Conservation (phyloP, 192 early-diverging fungal genomes). For the Coemansia umbellata region DNA sequence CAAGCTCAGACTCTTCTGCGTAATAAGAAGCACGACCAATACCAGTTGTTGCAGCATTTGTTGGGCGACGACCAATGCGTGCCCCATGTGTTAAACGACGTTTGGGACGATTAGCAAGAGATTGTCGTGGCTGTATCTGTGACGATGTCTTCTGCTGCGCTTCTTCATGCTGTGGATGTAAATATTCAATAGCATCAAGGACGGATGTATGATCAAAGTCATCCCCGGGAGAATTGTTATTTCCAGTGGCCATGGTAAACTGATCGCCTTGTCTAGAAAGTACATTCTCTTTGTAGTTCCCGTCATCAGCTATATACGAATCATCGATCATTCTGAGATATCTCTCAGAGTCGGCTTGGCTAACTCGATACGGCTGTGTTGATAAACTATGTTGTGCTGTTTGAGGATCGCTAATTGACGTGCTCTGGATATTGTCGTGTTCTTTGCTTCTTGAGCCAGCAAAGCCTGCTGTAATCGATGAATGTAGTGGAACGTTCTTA, state of each 20-base stretch:
- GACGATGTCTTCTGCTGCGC: too few species aligned
- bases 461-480: neutral
- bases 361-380: neutral
- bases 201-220: slow-evolving; percentile 2
- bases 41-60: neutral
- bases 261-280: neutral
- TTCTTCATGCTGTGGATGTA: neutral
- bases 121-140: neutral
- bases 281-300: neutral
- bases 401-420: neutral
- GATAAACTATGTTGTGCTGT: neutral
- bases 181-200: neutral
- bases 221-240: neutral
- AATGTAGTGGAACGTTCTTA: neutral
- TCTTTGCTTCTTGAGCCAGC: neutral
- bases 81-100: slow-evolving; percentile 25
- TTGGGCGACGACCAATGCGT: slow-evolving; percentile 21
- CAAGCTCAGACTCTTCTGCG: slow-evolving; percentile 22
- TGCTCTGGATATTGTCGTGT: neutral
- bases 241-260: neutral
- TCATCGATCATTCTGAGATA: slow-evolving; percentile 3
- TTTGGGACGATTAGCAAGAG: neutral
- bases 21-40: slow-evolving; percentile 36
- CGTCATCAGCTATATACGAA: neutral
- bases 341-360: slow-evolving; percentile 1